Conservation (phyloP, 2,329 filamentous ascomycete species). For the Zymoseptoria crescenta region DNA sequence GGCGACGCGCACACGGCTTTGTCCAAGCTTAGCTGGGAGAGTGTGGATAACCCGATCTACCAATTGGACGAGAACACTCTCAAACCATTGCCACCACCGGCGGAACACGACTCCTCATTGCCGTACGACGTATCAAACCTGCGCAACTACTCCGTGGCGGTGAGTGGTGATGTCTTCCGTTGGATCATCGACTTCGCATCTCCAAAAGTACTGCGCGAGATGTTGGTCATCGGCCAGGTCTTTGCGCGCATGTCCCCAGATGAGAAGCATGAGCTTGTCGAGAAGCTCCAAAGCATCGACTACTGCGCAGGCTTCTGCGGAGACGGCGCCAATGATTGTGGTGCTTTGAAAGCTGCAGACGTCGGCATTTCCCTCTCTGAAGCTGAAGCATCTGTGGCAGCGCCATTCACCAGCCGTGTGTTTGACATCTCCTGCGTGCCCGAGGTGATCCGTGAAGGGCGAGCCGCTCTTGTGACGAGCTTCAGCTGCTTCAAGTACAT, state of each 20-base stretch:
- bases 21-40: slow-evolving; percentile 78
- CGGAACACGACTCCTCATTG: slow-evolving; percentile 69
- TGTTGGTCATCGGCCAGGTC: slow-evolving; percentile 85
- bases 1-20: slow-evolving; percentile 68
- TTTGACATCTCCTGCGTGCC: slow-evolving; percentile 97
- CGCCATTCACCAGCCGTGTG: slow-evolving; percentile 87
- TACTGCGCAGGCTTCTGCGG: slow-evolving; percentile 96
- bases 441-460: slow-evolving; percentile 84
- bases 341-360: slow-evolving; percentile 91
- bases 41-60: slow-evolving; percentile 77
- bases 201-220: slow-evolving; percentile 70
- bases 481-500: slow-evolving; percentile 99
- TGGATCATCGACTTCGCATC: slow-evolving; percentile 92
- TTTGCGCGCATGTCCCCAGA: slow-evolving; percentile 98
- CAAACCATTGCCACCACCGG: slow-evolving; percentile 64
- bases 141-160: slow-evolving; percentile 77
- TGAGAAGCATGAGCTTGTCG: slow-evolving; percentile 94
- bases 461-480: slow-evolving; percentile 91
- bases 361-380: slow-evolving; percentile 96
- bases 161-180: slow-evolving; percentile 89
- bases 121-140: slow-evolving; percentile 78
- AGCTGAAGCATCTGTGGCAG: slow-evolving; percentile 95
- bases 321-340: slow-evolving; percentile 95
- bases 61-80: slow-evolving; percentile 73
- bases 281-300: slow-evolving; percentile 92